Evolutionary conservation across 2,329 filamentous ascomycete genomes (phyloP).

Genomic region (Aspergillus sp.): DNA sequence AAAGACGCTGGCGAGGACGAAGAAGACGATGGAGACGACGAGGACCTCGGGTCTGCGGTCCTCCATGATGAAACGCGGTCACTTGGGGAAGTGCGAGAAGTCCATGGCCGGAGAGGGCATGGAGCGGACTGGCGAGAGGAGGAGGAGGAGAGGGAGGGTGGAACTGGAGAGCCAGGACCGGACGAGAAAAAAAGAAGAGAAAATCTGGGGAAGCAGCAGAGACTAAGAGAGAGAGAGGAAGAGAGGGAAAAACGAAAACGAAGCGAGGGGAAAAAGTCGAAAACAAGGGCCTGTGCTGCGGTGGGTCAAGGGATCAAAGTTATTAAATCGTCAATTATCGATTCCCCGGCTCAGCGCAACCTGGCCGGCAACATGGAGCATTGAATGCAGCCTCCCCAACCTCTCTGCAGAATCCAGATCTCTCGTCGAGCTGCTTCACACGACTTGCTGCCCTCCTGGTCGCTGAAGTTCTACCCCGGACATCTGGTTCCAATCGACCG

Average conservation of each 20-base stretch:
- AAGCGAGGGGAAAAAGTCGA: conserved; percentile 12
- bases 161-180: too few relatives aligned
- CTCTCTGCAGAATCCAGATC: background rate
- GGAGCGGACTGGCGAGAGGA: background rate
- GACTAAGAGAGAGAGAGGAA: background rate
- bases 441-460: background rate
- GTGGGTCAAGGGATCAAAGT: conserved; percentile 13
- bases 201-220: background rate
- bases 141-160: background rate
- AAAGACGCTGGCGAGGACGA: conserved; percentile 70
- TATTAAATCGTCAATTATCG: background rate
- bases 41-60: conserved; percentile 40
- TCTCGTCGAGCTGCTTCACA: background rate
- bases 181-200: background rate
- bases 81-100: conserved; percentile 11
- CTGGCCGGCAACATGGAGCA: too few relatives aligned
- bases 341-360: background rate
- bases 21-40: conserved; percentile 46
- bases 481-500: background rate
- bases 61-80: conserved; percentile 27
- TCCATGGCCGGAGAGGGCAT: conserved; percentile 5
- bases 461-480: background rate
- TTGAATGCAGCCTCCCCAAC: background rate
- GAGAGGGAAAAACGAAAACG: background rate
- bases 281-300: conserved; percentile 1